Evolutionary conservation across 352 stramenopile genomes (phyloP), one percentile per base, ranked within the genome.

Genomic region (Pythium insidiosum): DNA sequence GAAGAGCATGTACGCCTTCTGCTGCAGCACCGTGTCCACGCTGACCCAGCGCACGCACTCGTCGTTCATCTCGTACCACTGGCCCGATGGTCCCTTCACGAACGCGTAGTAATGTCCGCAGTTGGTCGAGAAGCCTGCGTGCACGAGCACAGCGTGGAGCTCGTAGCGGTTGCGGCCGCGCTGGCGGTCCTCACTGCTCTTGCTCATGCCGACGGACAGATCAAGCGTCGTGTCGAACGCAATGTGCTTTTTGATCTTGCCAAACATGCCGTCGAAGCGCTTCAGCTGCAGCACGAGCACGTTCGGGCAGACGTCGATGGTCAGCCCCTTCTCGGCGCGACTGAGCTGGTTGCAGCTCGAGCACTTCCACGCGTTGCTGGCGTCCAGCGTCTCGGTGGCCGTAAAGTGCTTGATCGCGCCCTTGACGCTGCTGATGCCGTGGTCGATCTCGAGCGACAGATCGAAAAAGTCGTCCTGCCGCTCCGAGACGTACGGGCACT

Each of bases 61-160:
- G 48, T 97, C 88, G 53, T 97, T 94, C 85, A 96, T 96, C 50
- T 93, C 74, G 52, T 94, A 91, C 88, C 88, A 97, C 53, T 88
- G 74, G n/a, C 84, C 80, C 0, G 85, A 91, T 11, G 78, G 74
- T 11, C 81, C 85, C 34, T 87, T 85, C 0, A 96, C 76, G 41
- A 95, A 96, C 19, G 82, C 70, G 45, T 92, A 95, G 58, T 97
- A 97, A 50, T 97, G 88, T 13, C 88, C 88, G 26, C 78, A 93
- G 48, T 93, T 73, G 9, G 87, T 88, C n/a, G 78, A 94, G 48
- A 77, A 82, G 0, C 88, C 88, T 1, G 74, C 72, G 50, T 96
- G 87, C 18, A 96, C 84, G 11, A 96, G 50, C 42, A 96, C 84
- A 3, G 68, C 83, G 23, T 84, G 64, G 34, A 95, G 63, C 15